Evolutionary conservation across 1,284 basidiomycete genomes (phyloP).

Genomic region (Vanrija humicola): DNA sequence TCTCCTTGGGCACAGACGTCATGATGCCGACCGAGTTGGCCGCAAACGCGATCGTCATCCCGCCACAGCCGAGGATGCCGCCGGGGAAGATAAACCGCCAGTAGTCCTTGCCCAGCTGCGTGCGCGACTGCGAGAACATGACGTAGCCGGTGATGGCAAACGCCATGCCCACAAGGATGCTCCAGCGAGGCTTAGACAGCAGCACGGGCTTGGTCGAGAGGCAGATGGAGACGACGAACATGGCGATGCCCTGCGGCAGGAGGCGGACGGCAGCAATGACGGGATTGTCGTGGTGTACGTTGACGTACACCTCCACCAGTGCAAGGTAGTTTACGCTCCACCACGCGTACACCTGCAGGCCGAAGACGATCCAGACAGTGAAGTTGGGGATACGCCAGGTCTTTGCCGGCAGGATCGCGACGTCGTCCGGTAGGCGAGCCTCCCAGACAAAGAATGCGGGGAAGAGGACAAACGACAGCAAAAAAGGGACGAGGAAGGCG

Average conservation of each 20-base stretch:
- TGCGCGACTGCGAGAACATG: slow-evolving; percentile 9
- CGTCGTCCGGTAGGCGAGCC: slow-evolving; percentile 13
- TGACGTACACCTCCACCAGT: background rate
- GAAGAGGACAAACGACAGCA: slow-evolving; percentile 15
- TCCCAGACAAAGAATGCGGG: slow-evolving; percentile 37
- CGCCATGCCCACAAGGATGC: slow-evolving; percentile 20
- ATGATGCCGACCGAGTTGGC: slow-evolving; percentile 31
- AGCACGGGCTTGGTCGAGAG: slow-evolving; percentile 10
- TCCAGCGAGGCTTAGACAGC: slow-evolving; percentile 12
- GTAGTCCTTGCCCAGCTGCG: slow-evolving; percentile 15
- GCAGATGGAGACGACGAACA: background rate
- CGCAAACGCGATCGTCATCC: slow-evolving; percentile 18
- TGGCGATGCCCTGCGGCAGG: slow-evolving; percentile 1
- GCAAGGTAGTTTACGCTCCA: slow-evolving; percentile 18
- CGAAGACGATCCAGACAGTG: slow-evolving; percentile 26
- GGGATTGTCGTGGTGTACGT: background rate
- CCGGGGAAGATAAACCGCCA: slow-evolving; percentile 25
- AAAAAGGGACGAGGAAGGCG: slow-evolving; percentile 24
- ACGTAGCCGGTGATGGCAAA: slow-evolving; percentile 16
- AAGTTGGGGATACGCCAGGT: slow-evolving; percentile 36
- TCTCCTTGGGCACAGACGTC: slow-evolving; percentile 31
- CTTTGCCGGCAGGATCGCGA: slow-evolving; percentile 29
- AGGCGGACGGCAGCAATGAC: background rate
- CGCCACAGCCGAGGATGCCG: slow-evolving; percentile 19
- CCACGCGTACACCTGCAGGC: slow-evolving; percentile 31